Evolutionary conservation across 1,284 basidiomycete species (phyloP), one percentile per base, ranked within the genome.

Genomic region (Puccinia triticina): DNA sequence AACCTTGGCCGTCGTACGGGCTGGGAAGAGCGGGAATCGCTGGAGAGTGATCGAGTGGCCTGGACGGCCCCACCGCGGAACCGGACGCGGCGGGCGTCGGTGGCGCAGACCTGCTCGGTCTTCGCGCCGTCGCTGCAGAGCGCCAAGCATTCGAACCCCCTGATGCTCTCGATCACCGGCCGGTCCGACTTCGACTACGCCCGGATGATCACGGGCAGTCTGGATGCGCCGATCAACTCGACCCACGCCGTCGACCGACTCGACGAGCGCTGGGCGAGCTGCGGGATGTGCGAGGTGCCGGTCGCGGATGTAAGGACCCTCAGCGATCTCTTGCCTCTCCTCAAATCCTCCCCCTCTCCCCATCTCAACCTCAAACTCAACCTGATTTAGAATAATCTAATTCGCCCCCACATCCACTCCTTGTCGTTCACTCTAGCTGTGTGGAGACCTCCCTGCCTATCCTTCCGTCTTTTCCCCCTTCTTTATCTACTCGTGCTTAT

Each of bases 111-210:
- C n/a, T 75, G 74, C n/a, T 23, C 78, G 16, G 32, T 76, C 46
- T 83, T 48, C 82, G 83, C 88, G 79, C 83, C 86, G 77, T 85
- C 86, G 50, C 84, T 85, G 55, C 87, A 88, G 83, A 87, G 87
- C 48, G 84, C 83, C 57, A 84, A 87, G 11, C 85, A 86, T 29
- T 85, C 85, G 11, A 86, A 86, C 23, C 91, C 92, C 4, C 87
- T 96, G 26, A 86, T 88, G 0, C 90, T 90, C 32, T 93, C 93
- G 18, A 90, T 96, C 26, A 90, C 90, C 72, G 91, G 90, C 12
- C 90, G 93, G 34, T 85, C 89, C 0, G 94, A 96, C 86, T 88
- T 91, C 32, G 94, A 96, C 78, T 95, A 94, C 87, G 91, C 3
- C 85, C 90, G 48, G 82, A 82, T 16, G 83, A 83, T n/a, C 83